Evolutionary conservation across 2,329 filamentous ascomycete species (phyloP).

Genomic region (Chalaropsis ovoidea): DNA sequence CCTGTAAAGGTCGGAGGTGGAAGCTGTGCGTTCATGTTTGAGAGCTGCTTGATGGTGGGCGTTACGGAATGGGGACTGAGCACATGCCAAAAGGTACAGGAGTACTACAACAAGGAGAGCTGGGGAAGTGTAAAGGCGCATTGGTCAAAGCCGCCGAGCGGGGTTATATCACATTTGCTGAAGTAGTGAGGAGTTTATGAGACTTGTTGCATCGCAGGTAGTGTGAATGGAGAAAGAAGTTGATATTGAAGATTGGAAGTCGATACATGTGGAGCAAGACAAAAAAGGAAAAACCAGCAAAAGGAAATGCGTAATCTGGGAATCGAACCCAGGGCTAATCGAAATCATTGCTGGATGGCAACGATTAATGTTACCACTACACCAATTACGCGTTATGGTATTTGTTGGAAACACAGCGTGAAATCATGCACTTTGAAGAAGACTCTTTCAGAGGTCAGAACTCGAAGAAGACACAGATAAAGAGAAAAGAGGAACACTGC

Average conservation of each 20-base stretch:
- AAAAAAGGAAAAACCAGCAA: background rate
- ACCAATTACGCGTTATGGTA: constrained; percentile 4
- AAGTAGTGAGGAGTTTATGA: background rate
- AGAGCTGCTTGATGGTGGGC: constrained; percentile 59
- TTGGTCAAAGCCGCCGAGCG: constrained; percentile 41
- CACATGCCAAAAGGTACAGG: constrained; percentile 50
- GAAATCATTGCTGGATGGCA: constrained; percentile 14
- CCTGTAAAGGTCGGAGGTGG: constrained; percentile 50
- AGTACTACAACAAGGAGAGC: constrained; percentile 68
- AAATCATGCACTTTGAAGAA: background rate
- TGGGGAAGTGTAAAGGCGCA: constrained; percentile 61
- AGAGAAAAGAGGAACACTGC: background rate
- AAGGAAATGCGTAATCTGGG: constrained; percentile 14
- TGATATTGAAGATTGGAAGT: background rate
- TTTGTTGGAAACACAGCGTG: background rate
- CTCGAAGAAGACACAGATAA: background rate
- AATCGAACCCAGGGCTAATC: constrained; percentile 16
- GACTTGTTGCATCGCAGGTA: background rate
- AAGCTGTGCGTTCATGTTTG: constrained; percentile 60
- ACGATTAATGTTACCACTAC: constrained; percentile 16
- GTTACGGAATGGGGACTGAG: constrained; percentile 59
- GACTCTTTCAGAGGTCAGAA: background rate
- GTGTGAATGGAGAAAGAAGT: background rate
- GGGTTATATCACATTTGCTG: constrained; percentile 7
- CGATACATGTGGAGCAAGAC: background rate